Evolutionary conservation across 225 moss, liverwort and hornwort genomes (phyloP), one percentile per base, ranked within the genome.

Genomic region (Marchantia paleacea): DNA sequence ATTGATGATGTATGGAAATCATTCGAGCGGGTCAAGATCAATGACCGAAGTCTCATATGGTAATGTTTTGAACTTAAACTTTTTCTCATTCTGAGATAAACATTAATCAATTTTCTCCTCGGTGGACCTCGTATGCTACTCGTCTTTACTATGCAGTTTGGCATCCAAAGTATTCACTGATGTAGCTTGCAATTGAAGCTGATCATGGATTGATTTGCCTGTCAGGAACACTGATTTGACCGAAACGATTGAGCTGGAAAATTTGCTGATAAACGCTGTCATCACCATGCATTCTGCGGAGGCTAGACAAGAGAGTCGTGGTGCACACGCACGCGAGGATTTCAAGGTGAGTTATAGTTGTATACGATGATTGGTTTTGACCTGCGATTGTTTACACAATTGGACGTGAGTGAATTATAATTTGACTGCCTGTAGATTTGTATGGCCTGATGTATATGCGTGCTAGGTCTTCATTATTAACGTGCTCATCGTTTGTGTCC

Each of bases 251-350:
- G 97, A 99, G 83, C 79, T 99, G 83, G 95, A 99, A 86, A 99
- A 99, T 78, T 89, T 99, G 39, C 73, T 99, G 85, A 99, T 95
- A 75, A 99, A 99, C 82, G 95, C 97, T 25, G 88, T 89, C n/a
- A 90, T 99, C 81, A 99, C 95, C 9, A 95, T 99, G 97, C 89
- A 95, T 81, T 99, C 97, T 67, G 97, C 95, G 11, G 95, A 93
- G 84, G 93, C 97, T 49, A 89, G 97, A 60, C 82, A 94, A 85
- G 97, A 99, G 76, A 99, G 97, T 62, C 91, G 97, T 47, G 97
- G 97, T 16, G 95, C 97, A 8, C 95, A 99, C 80, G 95, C 97
- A 68, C 88, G 97, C 15, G 95, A 95, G 81, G 97, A 99, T 80
- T 95, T 89, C 80, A 28, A 89, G 66, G 93, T 93, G 81, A 52